Base-by-base conservation (phyloP, 2,329 filamentous ascomycete genomes). In the Sclerotinia trifoliorum region DNA sequence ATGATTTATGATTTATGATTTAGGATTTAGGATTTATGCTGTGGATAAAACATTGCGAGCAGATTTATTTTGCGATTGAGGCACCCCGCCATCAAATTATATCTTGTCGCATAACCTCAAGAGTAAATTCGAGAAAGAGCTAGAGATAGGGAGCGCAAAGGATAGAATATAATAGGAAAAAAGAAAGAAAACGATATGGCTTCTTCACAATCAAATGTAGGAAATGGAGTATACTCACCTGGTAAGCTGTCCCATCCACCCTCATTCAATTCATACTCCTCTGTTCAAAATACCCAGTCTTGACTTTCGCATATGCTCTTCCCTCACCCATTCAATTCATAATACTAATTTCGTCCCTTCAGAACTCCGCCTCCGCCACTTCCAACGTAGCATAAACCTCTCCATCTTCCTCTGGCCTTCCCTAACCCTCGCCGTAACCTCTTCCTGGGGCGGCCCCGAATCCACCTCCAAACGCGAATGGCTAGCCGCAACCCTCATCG, bases 401-500 rank as follows among this genome's bases (percentile, higher is more conserved):
- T 83, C 90, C 55, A 87, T 99, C 73, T 88, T 94, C 82, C 86
- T 91, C 77, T 99, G 95, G 95, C 89, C 91, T 10, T 90, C 92
- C 44, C 89, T 99, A 66, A 90, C 90, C 61, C 88, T 97, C 77
- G 93, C 95, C 58, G 92, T 97, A 56, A 86, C 91, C 78, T 93
- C 92, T 79, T 84, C 88, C 80, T 97, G 94, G 90, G 95, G 94
- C 75, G 95, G 94, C 2, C 88, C 92, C 52, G 88, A 93, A 76
- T 71, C 69, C 90, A 88, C 84, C 70, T 93, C 96, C 80, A 98
- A 98, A 83, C 91, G 94, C 76, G 94, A 97, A 84, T 98, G 94
- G 94, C 92, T 99, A 76, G 94, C 92, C 64, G 94, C 93, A 71
- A 91, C 91, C 55, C 84, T 98, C 65, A 90, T 89, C 69, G 92